Percentiles rank a stretch among this genome's conserved stretches.
Conservation (phyloP, 306 rosid species). For the Cyamopsis tetragonoloba region DNA sequence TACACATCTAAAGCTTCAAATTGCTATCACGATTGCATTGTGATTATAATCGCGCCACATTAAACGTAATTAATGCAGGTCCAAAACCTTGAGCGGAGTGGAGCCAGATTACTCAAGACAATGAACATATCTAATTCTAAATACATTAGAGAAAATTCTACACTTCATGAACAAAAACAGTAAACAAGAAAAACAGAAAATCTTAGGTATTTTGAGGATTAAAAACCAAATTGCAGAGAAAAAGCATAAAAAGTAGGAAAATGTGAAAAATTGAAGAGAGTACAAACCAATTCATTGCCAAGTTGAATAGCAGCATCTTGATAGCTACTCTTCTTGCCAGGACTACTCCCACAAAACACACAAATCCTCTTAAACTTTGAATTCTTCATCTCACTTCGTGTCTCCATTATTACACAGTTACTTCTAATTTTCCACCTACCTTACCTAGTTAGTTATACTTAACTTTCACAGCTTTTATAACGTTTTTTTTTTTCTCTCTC, state of each 20-base stretch:
- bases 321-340: constrained; percentile 87
- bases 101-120: too few species aligned
- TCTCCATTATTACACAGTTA: constrained; percentile 65
- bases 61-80: too few species aligned
- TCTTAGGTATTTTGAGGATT: not conserved
- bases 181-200: not conserved
- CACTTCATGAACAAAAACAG: too few species aligned
- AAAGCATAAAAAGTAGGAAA: not conserved
- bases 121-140: too few species aligned
- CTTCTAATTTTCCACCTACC: constrained; percentile 4
- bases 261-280: not conserved
- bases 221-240: too few species aligned
- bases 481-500: too few species aligned
- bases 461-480: not conserved
- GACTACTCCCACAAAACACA: constrained; percentile 99
- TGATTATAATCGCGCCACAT: too few species aligned
- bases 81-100: too few species aligned
- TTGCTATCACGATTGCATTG: too few species aligned
- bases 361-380: constrained; percentile 91
- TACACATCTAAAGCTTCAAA: too few species aligned
- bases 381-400: constrained; percentile 46
- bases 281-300: constrained; percentile 86
- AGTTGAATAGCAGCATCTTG: constrained; percentile 95
- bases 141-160: too few species aligned
- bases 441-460: not conserved